Percentiles rank a stretch among this genome's conserved stretches.
These are phyloP conservation scores for Typha latifolia DNA, from an alignment of 176 grass and related monocot species.

Conservation along the genomic window DNA sequence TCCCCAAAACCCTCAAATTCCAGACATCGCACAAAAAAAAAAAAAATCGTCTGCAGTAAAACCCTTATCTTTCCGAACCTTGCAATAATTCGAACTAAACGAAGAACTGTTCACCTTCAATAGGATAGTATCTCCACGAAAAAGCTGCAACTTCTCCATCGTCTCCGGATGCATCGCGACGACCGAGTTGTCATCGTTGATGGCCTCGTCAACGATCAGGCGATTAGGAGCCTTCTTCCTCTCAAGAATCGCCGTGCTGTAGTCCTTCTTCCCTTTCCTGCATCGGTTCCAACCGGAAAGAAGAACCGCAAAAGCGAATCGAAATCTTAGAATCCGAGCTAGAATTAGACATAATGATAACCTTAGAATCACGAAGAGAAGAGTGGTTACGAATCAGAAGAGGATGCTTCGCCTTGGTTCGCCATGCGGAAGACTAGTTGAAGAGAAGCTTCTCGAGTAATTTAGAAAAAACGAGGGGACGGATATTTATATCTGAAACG, in stretches of 20 bases:
- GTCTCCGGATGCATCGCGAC: conserved; percentile 39
- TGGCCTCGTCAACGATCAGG: conserved; percentile 39
- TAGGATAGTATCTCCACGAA: neutral
- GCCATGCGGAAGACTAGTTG: conserved; percentile 3
- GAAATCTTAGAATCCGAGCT: neutral
- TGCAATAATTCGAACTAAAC: no score
- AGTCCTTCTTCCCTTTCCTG: conserved; percentile 30
- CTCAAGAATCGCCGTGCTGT: conserved; percentile 34
- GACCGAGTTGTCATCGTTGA: conserved; percentile 30
- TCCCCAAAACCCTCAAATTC: no score
- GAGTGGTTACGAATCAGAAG: conserved; percentile 20
- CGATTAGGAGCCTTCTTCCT: conserved; percentile 39
- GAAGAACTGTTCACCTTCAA: no score
- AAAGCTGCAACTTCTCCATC: conserved; percentile 45
- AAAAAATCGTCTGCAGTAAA: no score
- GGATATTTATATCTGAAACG: no score
- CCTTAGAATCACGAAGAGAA: no score
- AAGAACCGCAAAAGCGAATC: neutral
- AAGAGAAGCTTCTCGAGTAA: no score
- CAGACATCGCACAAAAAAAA: no score
- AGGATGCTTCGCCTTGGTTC: conserved; percentile 11
- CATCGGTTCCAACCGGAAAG: neutral
- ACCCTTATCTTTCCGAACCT: no score
- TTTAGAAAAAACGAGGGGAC: no score
- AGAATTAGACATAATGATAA: neutral